Conservation (phyloP, 192 early-diverging fungal genomes). For the Mortierella alpina region DNA sequence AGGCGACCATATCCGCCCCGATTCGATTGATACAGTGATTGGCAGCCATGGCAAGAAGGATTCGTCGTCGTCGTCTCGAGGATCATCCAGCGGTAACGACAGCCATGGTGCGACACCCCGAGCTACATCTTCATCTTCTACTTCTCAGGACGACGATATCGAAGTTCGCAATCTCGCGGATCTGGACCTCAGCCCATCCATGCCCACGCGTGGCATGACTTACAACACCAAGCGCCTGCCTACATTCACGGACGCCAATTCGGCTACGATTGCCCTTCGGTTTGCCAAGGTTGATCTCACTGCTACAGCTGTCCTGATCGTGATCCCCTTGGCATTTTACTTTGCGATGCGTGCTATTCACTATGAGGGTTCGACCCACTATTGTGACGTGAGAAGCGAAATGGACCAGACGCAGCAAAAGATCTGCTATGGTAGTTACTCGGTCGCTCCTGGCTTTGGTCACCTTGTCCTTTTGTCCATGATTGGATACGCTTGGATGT, state of each 20-base stretch:
- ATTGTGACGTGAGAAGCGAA: slow-evolving; percentile 25
- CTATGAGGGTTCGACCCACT: slow-evolving; percentile 28
- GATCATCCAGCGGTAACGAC: too few species aligned
- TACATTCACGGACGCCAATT: slow-evolving; percentile 42
- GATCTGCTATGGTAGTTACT: slow-evolving; percentile 45
- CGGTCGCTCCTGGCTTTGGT: slow-evolving; percentile 6
- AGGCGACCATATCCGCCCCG: too few species aligned
- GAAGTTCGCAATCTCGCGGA: not conserved
- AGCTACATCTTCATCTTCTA: too few species aligned
- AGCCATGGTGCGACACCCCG: too few species aligned
- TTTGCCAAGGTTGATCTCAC: slow-evolving; percentile 29
- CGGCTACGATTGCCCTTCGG: slow-evolving; percentile 1
- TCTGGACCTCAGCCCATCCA: not conserved
- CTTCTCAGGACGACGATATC: too few species aligned
- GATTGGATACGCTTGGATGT: slow-evolving; percentile 32
- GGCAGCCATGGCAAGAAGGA: too few species aligned
- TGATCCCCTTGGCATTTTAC: slow-evolving; percentile 33
- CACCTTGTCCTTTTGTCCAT: slow-evolving; percentile 11
- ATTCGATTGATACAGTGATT: too few species aligned
- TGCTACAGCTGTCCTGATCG: slow-evolving; percentile 14
- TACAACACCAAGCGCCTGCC: slow-evolving; percentile 35
- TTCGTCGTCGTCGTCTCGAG: too few species aligned
- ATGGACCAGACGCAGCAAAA: slow-evolving; percentile 26
- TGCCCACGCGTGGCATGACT: slow-evolving; percentile 14
- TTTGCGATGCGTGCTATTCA: slow-evolving; percentile 32